phyloP scores from a whole-genome alignment of 2,329 filamentous ascomycete species.

The Cucurbitaria berberidis region DNA sequence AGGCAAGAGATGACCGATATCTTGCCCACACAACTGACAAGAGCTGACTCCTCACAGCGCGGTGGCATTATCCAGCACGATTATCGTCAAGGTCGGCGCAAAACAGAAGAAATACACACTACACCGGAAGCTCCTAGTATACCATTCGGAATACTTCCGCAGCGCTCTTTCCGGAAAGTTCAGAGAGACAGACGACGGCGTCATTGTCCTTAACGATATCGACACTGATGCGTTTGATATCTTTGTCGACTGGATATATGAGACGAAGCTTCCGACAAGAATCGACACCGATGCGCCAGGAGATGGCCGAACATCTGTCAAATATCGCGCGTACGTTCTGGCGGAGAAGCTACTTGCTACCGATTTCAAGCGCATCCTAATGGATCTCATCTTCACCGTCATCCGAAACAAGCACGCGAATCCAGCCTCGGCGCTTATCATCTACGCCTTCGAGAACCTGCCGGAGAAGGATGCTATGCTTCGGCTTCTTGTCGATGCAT shows the following conservation, averaged over 20 bases:
- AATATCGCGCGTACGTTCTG: neutral
- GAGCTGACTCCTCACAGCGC: too few relatives aligned
- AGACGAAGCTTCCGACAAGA: neutral
- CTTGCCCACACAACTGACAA: too few relatives aligned
- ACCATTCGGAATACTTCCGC: neutral
- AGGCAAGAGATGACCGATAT: too few relatives aligned
- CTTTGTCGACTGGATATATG: slow-evolving; percentile 14
- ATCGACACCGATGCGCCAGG: neutral
- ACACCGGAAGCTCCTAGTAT: neutral
- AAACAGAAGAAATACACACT: neutral
- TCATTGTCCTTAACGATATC: neutral
- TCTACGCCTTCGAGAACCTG: too few relatives aligned
- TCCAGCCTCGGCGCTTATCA: neutral
- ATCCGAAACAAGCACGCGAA: neutral
- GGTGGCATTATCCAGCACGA: neutral
- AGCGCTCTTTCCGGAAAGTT: too few relatives aligned
- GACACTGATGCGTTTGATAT: neutral
- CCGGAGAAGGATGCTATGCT: neutral
- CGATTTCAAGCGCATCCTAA: neutral
- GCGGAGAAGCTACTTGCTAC: neutral
- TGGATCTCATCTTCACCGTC: neutral
- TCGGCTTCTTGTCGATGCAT: neutral
- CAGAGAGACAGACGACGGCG: neutral
- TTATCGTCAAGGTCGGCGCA: neutral
- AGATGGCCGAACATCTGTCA: too few relatives aligned